These are phyloP conservation scores for Staphylotrichum longicolle DNA, from an alignment of 495 filamentous ascomycete genomes.

Conservation along the genomic window DNA sequence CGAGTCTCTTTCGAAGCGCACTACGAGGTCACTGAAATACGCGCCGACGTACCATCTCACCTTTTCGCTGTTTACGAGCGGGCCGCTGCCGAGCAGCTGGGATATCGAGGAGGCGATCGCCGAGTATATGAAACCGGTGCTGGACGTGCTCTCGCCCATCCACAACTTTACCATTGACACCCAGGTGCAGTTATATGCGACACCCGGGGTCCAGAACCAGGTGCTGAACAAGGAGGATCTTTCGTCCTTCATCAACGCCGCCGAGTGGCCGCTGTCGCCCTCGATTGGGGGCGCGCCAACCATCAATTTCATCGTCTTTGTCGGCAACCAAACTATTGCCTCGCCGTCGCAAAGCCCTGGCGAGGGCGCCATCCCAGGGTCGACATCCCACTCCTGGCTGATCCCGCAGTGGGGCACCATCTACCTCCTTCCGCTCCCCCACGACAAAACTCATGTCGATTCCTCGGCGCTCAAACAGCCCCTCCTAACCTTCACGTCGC, in stretches of 20 bases:
- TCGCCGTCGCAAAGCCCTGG: constrained; percentile 35
- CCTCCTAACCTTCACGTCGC: constrained; percentile 85
- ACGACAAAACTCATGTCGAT: constrained; percentile 38
- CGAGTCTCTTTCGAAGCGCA: constrained; percentile 53
- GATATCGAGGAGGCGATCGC: constrained; percentile 81
- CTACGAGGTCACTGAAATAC: constrained; percentile 83
- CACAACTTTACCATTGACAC: constrained; percentile 97
- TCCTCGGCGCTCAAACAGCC: constrained; percentile 66
- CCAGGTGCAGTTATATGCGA: constrained; percentile 90
- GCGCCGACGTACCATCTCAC: constrained; percentile 93
- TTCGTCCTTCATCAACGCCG: constrained; percentile 92
- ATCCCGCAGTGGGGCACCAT: constrained; percentile 97
- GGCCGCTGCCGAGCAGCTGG: constrained; percentile 77
- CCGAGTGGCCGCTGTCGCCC: constrained; percentile 94
- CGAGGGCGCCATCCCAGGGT: constrained; percentile 56
- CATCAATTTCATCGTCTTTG: constrained; percentile 91
- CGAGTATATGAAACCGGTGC: constrained; percentile 76
- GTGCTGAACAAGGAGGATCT: constrained; percentile 82
- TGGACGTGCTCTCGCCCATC: constrained; percentile 73
- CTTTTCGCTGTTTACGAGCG: constrained; percentile 88
- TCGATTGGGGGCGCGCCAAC: constrained; percentile 92
- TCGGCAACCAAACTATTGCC: constrained; percentile 55
- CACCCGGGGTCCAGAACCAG: constrained; percentile 65
- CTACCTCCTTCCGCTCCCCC: constrained; percentile 66
- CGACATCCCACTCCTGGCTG: constrained; percentile 82